phyloP scores from a whole-genome alignment of 1,139 yeast species.

The Kodamaea ohmeri region DNA sequence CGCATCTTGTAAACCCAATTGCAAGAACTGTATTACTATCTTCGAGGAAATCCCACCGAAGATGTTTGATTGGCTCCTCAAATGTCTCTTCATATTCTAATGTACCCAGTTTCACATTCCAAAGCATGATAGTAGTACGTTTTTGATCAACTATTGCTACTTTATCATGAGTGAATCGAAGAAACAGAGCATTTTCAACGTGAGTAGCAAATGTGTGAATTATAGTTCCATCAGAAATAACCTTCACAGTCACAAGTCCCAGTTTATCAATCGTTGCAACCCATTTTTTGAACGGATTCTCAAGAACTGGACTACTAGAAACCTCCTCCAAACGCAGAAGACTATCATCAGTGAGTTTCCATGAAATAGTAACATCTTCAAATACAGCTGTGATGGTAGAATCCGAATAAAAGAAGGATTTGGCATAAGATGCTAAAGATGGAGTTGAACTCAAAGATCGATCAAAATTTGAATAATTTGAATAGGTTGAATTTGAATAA shows the following conservation, averaged over 20 bases:
- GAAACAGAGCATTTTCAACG: constrained; percentile 5
- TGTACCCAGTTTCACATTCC: constrained; percentile 71
- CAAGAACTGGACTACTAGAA: background rate
- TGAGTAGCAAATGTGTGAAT: constrained; percentile 4
- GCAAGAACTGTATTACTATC: constrained; percentile 69
- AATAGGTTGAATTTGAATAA: background rate
- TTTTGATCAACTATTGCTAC: constrained; percentile 64
- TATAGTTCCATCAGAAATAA: background rate
- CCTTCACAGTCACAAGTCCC: constrained; percentile 3
- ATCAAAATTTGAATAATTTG: background rate
- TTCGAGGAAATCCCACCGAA: constrained; percentile 77
- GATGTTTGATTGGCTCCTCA: constrained; percentile 46
- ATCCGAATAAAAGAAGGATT: constrained; percentile 1
- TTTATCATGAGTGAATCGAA: constrained; percentile 37
- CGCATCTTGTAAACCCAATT: constrained; percentile 66
- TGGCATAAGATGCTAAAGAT: background rate
- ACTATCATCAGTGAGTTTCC: constrained; percentile 2
- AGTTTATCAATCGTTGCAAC: constrained; percentile 3
- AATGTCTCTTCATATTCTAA: constrained; percentile 59
- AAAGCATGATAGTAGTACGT: constrained; percentile 56
- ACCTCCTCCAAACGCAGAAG: background rate
- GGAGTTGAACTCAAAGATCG: background rate
- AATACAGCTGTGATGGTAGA: constrained; percentile 7
- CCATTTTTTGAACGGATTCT: background rate
- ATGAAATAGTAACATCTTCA: background rate